Evolutionary conservation across 108 stramenopile species (phyloP), one percentile per base, ranked within the genome.

Genomic region (Stephanodiscus triporus): DNA sequence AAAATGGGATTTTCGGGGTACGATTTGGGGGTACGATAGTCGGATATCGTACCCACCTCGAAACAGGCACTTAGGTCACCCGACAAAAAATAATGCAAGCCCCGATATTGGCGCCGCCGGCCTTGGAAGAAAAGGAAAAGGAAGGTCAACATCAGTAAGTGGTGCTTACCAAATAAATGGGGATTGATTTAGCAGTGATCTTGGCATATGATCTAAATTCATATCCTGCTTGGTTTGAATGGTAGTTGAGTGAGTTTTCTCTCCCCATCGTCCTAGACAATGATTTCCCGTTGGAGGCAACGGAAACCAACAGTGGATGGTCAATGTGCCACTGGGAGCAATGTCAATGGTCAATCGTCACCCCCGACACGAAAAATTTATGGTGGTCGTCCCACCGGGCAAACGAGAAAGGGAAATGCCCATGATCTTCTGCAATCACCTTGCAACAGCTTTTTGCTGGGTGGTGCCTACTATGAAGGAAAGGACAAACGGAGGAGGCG

Each of bases 401-500:
- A 55, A 71, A 59, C 57, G 59, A 77, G n/a, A n/a, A n/a, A n/a
- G n/a, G n/a, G n/a, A n/a, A n/a, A n/a, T n/a, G n/a, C n/a, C n/a
- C n/a, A n/a, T n/a, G n/a, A n/a, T n/a, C n/a, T n/a, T n/a, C n/a
- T n/a, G n/a, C n/a, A n/a, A n/a, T n/a, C n/a, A n/a, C n/a, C 66
- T 2, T 87, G 86, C 73, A 86, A 85, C 37, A 81, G 61, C 64
- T 90, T 90, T 61, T 62, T 90, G 24, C 62, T 90, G 69, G 89
- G 89, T 32, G 89, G 89, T 9, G 66, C 84, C 34, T 89, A 73
- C 47, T 86, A 89, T 70, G 80, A 85, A 4, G 88, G 88, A 13
- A 89, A 89, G 57, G 89, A 90, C 68, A 87, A 90, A 50, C 68
- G 84, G 23, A 61, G 75, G 14, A 67, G 65, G 40, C 61, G 61